These are phyloP conservation scores for Brasilioporus rufonigricans DNA, from an alignment of 768 basidiomycete species.

Conservation along the genomic window DNA sequence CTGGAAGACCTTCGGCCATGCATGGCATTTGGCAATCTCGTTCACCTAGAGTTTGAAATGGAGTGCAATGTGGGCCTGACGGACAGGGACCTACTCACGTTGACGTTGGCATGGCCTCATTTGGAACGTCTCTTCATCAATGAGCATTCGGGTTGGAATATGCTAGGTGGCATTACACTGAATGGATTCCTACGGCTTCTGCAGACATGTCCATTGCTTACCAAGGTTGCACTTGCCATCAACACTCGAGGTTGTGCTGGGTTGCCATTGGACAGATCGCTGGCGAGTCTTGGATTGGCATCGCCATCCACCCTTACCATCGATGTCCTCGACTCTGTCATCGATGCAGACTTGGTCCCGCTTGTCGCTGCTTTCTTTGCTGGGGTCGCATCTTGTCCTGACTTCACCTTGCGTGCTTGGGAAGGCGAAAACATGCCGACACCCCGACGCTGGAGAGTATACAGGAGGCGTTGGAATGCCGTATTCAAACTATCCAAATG, in stretches of 20 bases:
- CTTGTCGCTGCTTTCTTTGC: background rate
- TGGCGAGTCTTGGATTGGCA: background rate
- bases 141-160: background rate
- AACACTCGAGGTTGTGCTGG: background rate
- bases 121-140: background rate
- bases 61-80: too few relatives aligned
- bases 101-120: background rate
- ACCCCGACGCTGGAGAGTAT: too few relatives aligned
- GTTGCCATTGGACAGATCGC: background rate
- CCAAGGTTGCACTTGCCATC: background rate
- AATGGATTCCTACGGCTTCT: background rate
- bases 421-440: background rate
- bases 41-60: too few relatives aligned
- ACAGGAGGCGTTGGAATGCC: too few relatives aligned
- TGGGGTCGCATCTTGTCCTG: background rate
- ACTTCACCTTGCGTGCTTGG: background rate
- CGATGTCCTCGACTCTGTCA: background rate
- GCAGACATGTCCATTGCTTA: background rate
- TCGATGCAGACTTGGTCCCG: background rate
- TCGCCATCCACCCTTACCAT: background rate
- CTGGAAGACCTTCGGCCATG: background rate
- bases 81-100: background rate
- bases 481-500: too few relatives aligned
- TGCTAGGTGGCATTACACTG: background rate
- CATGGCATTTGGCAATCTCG: background rate